These are phyloP conservation scores for Porcisia deanei DNA, from an alignment of 208 protist genomes.

Conservation along the genomic window DNA sequence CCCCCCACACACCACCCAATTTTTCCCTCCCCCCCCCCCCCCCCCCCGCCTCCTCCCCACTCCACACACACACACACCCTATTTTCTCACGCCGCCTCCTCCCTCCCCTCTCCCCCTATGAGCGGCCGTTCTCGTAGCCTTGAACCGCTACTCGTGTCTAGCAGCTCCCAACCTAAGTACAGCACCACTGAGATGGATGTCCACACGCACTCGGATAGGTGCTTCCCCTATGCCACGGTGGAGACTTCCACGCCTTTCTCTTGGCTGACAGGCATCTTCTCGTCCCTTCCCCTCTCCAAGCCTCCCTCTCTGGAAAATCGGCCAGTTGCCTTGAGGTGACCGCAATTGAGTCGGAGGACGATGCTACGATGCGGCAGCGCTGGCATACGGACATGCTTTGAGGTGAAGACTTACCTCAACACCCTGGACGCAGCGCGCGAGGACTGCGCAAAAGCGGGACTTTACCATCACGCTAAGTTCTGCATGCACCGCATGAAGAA, in stretches of 20 bases:
- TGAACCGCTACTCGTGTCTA: neutral
- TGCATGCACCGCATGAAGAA: slow-evolving; percentile 60
- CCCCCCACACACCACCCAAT: neutral
- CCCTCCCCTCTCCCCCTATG: neutral
- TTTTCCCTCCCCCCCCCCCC: neutral
- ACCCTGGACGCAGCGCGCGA: slow-evolving; percentile 49
- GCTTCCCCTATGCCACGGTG: neutral
- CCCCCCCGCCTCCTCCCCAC: too few relatives aligned
- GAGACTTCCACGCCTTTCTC: neutral
- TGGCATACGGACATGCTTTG: slow-evolving; percentile 31
- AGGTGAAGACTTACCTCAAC: slow-evolving; percentile 39
- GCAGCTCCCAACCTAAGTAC: neutral
- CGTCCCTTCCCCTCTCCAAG: neutral
- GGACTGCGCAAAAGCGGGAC: slow-evolving; percentile 41
- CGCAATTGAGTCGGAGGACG: slow-evolving; percentile 3
- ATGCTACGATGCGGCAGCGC: slow-evolving; percentile 9
- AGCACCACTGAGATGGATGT: slow-evolving; percentile 1
- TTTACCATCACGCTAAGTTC: slow-evolving; percentile 38
- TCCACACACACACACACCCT: neutral
- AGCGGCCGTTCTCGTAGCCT: neutral
- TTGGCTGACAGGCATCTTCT: neutral
- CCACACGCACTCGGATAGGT: neutral
- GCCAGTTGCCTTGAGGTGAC: slow-evolving; percentile 1
- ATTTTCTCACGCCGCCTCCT: neutral
- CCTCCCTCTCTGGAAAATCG: slow-evolving; percentile 11